Evolutionary conservation across 169 alveolate genomes (phyloP), one percentile per base, ranked within the genome.

Genomic region (Plasmodium berghei): DNA sequence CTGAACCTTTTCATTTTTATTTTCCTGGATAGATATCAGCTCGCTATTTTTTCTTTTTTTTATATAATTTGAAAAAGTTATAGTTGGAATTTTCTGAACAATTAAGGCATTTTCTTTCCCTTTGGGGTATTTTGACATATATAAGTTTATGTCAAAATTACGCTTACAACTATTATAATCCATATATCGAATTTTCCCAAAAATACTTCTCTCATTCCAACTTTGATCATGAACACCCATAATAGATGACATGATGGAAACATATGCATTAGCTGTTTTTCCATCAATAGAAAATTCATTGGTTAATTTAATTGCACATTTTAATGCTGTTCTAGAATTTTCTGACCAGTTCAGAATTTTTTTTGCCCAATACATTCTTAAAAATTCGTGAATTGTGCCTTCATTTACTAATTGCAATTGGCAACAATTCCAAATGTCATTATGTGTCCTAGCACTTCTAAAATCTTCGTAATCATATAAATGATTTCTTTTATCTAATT

Each of bases 351-450:
- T 96, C 77, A 95, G 88, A 28, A 95, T 92, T 87, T 93, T 92
- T 72, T 88, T 92, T 3, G 95, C 92, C 96, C 97, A 95, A 59
- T 92, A 95, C 96, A 95, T 94, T 45, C 96, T 94, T 64, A 95
- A 89, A 73, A 80, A 95, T 20, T 95, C 97, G 58, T 93, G 94
- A 90, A 95, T 93, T 72, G 93, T 89, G 9, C 96, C 97, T 71
- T 77, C 92, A 61, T 91, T 45, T 34, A 92, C 92, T 61, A 94
- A 91, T 85, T 95, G 96, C 45, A 72, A 49, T 48, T 95, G 96
- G 9, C 96, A 88, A 24, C 96, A 94, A 58, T 93, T 95, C 97
- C 97, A 95, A 74, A 93, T 62, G 5, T 70, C 93, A 75, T 90
- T 95, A 54, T 95, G 95, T 9, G 97, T 95, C 80, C 92, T 92